Evolutionary conservation across 208 protist genomes (phyloP).

Genomic region (Leishmania arabica): DNA sequence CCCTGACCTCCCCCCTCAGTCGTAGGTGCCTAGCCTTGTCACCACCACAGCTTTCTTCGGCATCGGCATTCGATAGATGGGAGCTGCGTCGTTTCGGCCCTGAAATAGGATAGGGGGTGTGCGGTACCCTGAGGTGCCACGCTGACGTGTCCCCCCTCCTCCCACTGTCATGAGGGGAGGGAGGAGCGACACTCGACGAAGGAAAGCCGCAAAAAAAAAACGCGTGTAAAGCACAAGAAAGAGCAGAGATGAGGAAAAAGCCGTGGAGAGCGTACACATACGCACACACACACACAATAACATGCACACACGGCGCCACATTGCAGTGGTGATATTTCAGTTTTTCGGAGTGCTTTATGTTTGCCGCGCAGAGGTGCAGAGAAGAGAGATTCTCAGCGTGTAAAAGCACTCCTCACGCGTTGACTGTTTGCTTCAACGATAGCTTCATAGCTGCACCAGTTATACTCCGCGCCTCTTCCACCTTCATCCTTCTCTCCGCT

Average conservation of each 20-base stretch:
- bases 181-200: neutral
- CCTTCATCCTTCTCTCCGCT: neutral
- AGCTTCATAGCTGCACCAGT: neutral
- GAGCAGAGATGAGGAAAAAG: too few relatives aligned
- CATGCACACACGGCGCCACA: neutral
- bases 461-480: neutral
- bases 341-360: neutral
- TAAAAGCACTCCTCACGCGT: neutral
- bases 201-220: too few relatives aligned
- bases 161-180: neutral
- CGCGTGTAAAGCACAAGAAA: too few relatives aligned
- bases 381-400: neutral
- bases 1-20: neutral
- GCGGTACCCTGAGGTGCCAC: neutral
- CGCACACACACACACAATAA: neutral
- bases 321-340: too few relatives aligned
- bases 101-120: neutral
- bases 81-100: neutral
- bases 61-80: neutral
- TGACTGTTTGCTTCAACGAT: neutral
- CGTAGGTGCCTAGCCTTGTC: neutral
- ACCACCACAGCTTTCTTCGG: neutral
- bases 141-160: too few relatives aligned
- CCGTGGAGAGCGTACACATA: too few relatives aligned
- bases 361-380: neutral